Evolutionary conservation across 129 eudicot species (phyloP), one percentile per base, ranked within the genome.

Genomic region (Tanacetum coccineum): DNA sequence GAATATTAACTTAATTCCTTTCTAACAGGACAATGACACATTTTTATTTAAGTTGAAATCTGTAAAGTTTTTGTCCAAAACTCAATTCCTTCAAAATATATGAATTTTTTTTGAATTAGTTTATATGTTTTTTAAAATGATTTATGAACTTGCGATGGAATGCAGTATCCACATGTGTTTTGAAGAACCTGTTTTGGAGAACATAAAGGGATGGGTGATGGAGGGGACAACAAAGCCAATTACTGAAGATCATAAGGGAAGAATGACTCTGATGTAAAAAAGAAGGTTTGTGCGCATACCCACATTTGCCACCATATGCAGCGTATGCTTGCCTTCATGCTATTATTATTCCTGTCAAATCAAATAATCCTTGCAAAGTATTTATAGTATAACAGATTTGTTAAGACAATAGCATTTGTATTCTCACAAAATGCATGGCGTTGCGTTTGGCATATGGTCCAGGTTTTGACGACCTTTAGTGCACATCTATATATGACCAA

Each of bases 371-470:
- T 18, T 3, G 36, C 21, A 25, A 11, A 30, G 42, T 11, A 26
- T 62, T 39, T 58, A n/a, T 62, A 48, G 59, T 63, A 4, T 4
- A 30, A 61, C 86, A 90, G 97, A 80, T 90, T 90, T 75, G 86
- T 90, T 70, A 95, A 90, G 84, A 90, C 87, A 67, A 90, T 90
- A 95, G 97, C 97, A 39, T 95, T 95, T 7, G 95, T 90, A 22
- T 90, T 90, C 65, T 87, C 95, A 47, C 90, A 91, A 7, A 67
- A 61, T 46, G 95, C 97, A 78, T 90, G 97, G 97, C 97, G 97
- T 30, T 90, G 97, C 74, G 89, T 90, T 58, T 90, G 97, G 97
- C 77, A 87, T 76, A 75, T 90, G 91, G 71, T 90, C 70, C 97
- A 90, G 95, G 97, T 89, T 57, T 22, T 11, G 42, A 59, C 64